Conservation (phyloP, 1,284 basidiomycete genomes). For the Heliocybe sulcata region DNA sequence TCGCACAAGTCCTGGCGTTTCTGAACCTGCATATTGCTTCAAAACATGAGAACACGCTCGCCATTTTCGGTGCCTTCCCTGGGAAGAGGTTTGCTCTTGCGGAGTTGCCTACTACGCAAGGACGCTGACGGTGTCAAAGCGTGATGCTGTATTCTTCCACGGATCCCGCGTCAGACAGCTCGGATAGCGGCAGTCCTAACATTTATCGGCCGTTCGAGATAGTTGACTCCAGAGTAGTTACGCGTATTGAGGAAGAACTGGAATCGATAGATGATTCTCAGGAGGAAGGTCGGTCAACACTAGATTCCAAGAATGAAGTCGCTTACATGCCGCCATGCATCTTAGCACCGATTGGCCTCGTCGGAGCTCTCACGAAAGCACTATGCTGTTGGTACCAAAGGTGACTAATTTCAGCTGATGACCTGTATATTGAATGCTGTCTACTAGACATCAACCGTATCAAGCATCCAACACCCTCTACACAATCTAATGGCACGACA, state of each 20-base stretch:
- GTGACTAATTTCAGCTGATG: not conserved
- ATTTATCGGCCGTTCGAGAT: conserved; percentile 78
- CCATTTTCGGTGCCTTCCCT: conserved; percentile 85
- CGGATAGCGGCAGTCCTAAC: conserved; percentile 59
- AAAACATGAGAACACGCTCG: conserved; percentile 87
- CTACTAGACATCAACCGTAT: conserved; percentile 79
- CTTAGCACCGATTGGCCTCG: conserved; percentile 65
- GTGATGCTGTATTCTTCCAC: conserved; percentile 69
- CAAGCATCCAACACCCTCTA: conserved; percentile 27
- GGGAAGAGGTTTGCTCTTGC: conserved; percentile 57
- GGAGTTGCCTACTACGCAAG: not conserved
- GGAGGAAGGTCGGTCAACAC: conserved; percentile 40
- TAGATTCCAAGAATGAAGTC: not conserved
- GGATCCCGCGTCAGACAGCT: conserved; percentile 25
- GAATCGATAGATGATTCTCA: conserved; percentile 39
- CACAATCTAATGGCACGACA: conserved; percentile 23
- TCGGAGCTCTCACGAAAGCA: conserved; percentile 84
- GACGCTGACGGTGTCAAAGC: conserved; percentile 27
- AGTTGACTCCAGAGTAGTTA: conserved; percentile 62
- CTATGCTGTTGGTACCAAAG: conserved; percentile 69
- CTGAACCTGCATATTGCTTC: conserved; percentile 90
- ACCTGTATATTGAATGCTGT: not conserved
- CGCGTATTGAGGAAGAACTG: conserved; percentile 55
- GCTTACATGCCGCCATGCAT: conserved; percentile 1
- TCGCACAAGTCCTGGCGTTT: conserved; percentile 82